Conservation (phyloP, 495 filamentous ascomycete genomes). For the Delitschia confertaspora region DNA sequence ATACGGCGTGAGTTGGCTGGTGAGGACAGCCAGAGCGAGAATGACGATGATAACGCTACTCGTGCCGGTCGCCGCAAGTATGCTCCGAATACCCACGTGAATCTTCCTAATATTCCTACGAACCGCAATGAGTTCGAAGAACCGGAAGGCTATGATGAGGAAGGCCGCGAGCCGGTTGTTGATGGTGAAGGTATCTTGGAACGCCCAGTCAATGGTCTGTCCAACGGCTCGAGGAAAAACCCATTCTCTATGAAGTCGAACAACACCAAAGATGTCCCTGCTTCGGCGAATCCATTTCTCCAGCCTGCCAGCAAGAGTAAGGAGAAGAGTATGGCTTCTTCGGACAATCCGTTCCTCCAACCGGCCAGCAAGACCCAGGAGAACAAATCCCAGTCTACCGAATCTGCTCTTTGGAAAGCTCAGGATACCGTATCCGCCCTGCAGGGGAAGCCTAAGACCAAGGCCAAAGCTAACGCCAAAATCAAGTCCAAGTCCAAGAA, state of each 20-base stretch:
- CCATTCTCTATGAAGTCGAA: not conserved
- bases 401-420: slow-evolving; percentile 7
- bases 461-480: slow-evolving; percentile 4
- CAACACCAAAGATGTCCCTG: not conserved
- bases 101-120: slow-evolving; percentile 1
- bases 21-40: slow-evolving; percentile 38
- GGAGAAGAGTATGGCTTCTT: slow-evolving; percentile 3
- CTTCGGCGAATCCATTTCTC: slow-evolving; percentile 8
- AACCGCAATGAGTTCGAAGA: slow-evolving; percentile 53
- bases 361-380: slow-evolving; percentile 8
- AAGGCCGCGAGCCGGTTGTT: too few species aligned
- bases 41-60: slow-evolving; percentile 31
- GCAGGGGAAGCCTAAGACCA: slow-evolving; percentile 1
- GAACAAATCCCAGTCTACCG: too few species aligned
- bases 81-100: slow-evolving; percentile 26
- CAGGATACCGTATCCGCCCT: slow-evolving; percentile 3
- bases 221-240: slow-evolving; percentile 1
- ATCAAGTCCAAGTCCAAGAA: slow-evolving; percentile 7
- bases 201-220: not conserved
- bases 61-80: slow-evolving; percentile 34
- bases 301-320: slow-evolving; percentile 4
- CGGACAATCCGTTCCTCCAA: slow-evolving; percentile 8
- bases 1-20: slow-evolving; percentile 61
- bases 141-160: slow-evolving; percentile 45
- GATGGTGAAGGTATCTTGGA: slow-evolving; percentile 21